Evolutionary conservation across 495 filamentous ascomycete genomes (phyloP), one percentile per base, ranked within the genome.

Genomic region (Recurvomyces mirabilis): DNA sequence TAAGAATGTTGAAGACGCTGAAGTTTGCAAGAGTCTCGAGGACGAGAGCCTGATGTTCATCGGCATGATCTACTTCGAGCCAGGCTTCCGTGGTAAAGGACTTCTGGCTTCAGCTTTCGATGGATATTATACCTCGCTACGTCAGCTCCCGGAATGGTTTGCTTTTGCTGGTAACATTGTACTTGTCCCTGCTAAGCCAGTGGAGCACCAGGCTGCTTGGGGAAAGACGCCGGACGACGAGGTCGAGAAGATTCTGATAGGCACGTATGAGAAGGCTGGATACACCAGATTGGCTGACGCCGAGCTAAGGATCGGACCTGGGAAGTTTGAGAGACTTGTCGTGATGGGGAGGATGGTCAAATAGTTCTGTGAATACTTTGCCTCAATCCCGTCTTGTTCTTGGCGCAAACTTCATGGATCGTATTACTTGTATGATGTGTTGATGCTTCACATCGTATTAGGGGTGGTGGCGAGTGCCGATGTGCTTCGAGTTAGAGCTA

Each of bases 31-130:
- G 3, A n/a, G n/a, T n/a, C 23, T 46, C 5, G 14, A 4, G 3
- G 19, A 22, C 22, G 17, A 46, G 12, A 36, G 32, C 25, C 20
- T 46, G 10, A 37, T 46, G 4, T 46, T 46, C 43, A 46, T 46
- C 34, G 20, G 31, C 32, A 37, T 46, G 32, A 17, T 46, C 19
- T 15, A 28, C 23, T 38, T 23, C 5, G 11, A n/a, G 5, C 12
- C 20, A 1, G 14, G 4, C 5, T 46, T 38, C 17, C 10, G 5
- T 2, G n/a, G 34, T 2, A 25, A 30, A 20, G n/a, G 43, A 9
- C 15, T 46, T 1, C 7, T 37, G 15, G 1, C 32, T 11, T 14
- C 18, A 4, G 23, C 23, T 18, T 25, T 46, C 5, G 13, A 13
- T 13, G 9, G 15, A 4, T 46, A 21, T 24, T 21, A 34, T 20